Base-by-base conservation (phyloP, 305 asterid genomes). In the Lippia alba region DNA sequence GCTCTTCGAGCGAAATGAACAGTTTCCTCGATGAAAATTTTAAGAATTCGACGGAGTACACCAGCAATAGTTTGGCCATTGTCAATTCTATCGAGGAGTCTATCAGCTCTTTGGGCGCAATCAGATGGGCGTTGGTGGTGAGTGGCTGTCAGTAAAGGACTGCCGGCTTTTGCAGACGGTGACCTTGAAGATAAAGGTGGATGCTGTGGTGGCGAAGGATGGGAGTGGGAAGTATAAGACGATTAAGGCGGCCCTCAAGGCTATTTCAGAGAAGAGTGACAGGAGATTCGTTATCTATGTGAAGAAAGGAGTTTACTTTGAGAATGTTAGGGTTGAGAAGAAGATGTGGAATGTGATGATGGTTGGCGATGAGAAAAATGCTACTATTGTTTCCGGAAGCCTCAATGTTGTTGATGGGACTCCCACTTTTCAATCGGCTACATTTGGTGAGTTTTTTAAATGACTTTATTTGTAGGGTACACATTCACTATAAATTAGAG, bases 281-380 rank as follows among this genome's bases (percentile, higher is more conserved):
- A 78, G 83, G 82, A 87, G 92, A 61, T 90, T 81, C 34, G 88
- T 88, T 33, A 88, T 90, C 20, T 80, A 90, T 39, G 98, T 92
- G 85, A 92, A 90, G 83, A 82, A 71, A 54, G 96, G 98, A 0
- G 73, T 79, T 32, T 92, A 90, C 61, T 8, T 12, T 54, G 98
- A 92, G 86, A 84, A 85, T 71, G 96, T 92, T 44, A 85, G 64
- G 36, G 73, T 91, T 57, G 93, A 88, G 72, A 91, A 87, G 78
- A 67, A 20, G 0, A 76, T 66, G 64, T 88, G 96, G 98, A 92
- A 92, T 72, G 92, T 92, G 72, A 85, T 92, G 91, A 87, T 92
- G 70, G 69, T 86, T 46, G 98, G 97, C 6, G 98, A 92, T 67
- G 98, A 96, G 0, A 82, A 60, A 68, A 74, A 67, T 55, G 72